A percentile compares a stretch with the other conserved stretches of the same genome.
Conservation (phyloP, 2,329 filamentous ascomycete species). For the Ceratocystis papillata region DNA sequence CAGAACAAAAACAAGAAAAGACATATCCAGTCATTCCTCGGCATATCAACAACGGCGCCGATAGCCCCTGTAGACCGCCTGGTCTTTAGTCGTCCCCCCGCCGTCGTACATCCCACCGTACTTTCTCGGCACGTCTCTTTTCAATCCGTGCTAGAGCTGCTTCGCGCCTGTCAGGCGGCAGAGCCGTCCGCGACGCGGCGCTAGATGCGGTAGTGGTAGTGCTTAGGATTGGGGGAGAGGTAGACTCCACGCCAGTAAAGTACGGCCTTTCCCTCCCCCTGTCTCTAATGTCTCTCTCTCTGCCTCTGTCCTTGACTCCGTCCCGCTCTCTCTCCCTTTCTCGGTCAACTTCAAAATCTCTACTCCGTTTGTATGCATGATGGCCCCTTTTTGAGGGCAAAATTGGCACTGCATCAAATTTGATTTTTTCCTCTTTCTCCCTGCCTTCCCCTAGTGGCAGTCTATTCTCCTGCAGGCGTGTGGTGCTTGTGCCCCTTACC, state of each 20-base stretch:
- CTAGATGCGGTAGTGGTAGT: background rate
- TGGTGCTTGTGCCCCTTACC: background rate
- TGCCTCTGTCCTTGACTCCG: background rate
- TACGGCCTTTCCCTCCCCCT: background rate
- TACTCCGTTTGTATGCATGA: background rate
- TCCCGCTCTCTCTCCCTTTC: background rate
- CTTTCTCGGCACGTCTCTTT: conserved; percentile 43
- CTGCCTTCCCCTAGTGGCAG: background rate
- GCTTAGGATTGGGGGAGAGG: background rate
- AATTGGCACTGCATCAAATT: too few species aligned
- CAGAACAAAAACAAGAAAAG: conserved; percentile 15
- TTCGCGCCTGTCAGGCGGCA: conserved; percentile 43
- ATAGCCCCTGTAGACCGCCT: too few species aligned
- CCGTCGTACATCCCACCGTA: conserved; percentile 31
- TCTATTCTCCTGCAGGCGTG: background rate
- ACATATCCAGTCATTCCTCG: background rate
- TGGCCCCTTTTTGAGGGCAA: background rate
- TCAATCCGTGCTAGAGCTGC: conserved; percentile 47
- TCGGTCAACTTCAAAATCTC: background rate
- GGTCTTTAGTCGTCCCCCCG: conserved; percentile 41
- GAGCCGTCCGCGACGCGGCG: conserved; percentile 27
- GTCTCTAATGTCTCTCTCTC: background rate
- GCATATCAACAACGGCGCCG: too few species aligned
- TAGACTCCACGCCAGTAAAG: too few species aligned
- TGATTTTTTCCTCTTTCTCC: too few species aligned